Evolutionary conservation across 225 moss, liverwort and hornwort genomes (phyloP).

Genomic region (Bryoerythrophyllum caledonicum): DNA sequence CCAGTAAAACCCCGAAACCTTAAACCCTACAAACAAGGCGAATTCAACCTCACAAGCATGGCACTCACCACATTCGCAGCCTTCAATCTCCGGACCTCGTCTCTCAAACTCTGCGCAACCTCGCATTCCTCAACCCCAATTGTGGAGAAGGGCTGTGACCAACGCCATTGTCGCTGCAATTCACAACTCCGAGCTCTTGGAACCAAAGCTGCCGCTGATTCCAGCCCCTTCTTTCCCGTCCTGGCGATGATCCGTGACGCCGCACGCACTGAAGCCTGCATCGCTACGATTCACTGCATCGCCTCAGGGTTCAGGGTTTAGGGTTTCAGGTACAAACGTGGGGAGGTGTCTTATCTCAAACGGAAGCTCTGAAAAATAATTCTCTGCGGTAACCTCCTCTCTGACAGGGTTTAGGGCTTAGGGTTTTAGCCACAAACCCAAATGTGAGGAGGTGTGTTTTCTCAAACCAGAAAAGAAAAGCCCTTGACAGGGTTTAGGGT

Average conservation of each 20-base stretch:
- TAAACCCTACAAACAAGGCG: background rate
- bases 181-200: background rate
- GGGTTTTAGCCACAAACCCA: background rate
- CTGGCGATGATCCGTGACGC: slow-evolving; percentile 8
- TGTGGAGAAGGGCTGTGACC: background rate
- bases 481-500: background rate
- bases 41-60: background rate
- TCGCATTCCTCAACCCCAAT: slow-evolving; percentile 3
- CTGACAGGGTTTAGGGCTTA: background rate
- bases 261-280: slow-evolving; percentile 13
- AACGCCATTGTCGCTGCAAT: slow-evolving; percentile 5
- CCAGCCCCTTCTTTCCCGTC: background rate
- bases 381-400: background rate
- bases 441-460: too few relatives aligned
- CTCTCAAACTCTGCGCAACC: slow-evolving; percentile 21
- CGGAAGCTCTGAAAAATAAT: background rate
- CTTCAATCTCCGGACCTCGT: slow-evolving; percentile 27
- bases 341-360: background rate
- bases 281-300: background rate
- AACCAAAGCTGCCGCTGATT: slow-evolving; percentile 2
- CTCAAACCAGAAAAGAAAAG: background rate
- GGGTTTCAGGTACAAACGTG: background rate
- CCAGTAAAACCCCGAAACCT: background rate
- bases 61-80: slow-evolving; percentile 15
- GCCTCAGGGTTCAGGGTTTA: background rate